Evolutionary conservation across 495 filamentous ascomycete genomes (phyloP), one percentile per base, ranked within the genome.

Genomic region (Xylaria palmicola): DNA sequence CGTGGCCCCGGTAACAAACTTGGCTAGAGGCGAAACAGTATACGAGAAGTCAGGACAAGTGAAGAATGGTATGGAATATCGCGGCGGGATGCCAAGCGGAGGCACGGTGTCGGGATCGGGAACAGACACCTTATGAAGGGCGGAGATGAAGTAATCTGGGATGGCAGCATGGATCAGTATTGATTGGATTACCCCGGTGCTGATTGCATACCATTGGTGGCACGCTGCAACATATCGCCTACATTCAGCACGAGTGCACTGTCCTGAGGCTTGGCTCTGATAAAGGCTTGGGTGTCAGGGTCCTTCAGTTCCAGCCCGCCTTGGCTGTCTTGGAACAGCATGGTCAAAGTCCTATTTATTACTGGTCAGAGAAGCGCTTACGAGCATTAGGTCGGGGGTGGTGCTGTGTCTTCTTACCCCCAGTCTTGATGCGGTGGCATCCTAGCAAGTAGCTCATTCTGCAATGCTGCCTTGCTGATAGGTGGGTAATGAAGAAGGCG

Each of bases 11-110:
- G 57, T 68, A n/a, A 68, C 49, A 62, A 81, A 86, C 15, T 79
- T 79, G 0, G 78, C 76, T 54, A 87, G 74, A 47, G 79, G 80
- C 58, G 83, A 79, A 55, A 88, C 78, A 12, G 81, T 65, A 22
- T 77, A 69, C 29, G 82, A 79, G 26, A 74, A 73, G 66, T 85
- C 79, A 1, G 83, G 80, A 15, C 70, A 66, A 47, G 84, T 67
- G 62, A 87, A 89, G 68, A 83, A 87, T 1, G 85, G 83, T 53
- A 87, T 87, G 2, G 83, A 86, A 62, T 83, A 86, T 5, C 85
- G 74, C 30, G 78, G 73, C 29, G 77, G 73, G 2, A 81, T 82
- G 63, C 84, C 79, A 12, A 75, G 64, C 6, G 77, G 66, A n/a
- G 68, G 44, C 13, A 77, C 74, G 8, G 73, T 66, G 6, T 78